phyloP scores from a whole-genome alignment of 768 basidiomycete genomes.

The Psilocybe tampanensis region DNA sequence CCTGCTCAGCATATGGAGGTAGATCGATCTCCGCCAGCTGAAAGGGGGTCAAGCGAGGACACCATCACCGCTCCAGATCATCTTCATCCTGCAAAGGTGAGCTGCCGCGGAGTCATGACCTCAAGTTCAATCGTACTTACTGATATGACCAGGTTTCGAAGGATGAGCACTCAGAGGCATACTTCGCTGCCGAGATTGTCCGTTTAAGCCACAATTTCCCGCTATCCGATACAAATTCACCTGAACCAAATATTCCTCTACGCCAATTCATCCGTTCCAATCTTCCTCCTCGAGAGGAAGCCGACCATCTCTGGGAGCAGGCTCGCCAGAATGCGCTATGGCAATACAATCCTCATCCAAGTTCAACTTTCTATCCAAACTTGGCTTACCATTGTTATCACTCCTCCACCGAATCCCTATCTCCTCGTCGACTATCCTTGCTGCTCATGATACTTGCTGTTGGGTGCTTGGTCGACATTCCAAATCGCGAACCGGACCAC shows the following conservation, averaged over 20 bases:
- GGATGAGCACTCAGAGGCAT: constrained; percentile 26
- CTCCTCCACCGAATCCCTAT: constrained; percentile 50
- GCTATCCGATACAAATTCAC: constrained; percentile 43
- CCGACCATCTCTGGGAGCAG: constrained; percentile 64
- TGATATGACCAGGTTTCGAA: constrained; percentile 13
- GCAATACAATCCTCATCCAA: constrained; percentile 74
- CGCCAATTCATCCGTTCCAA: constrained; percentile 57
- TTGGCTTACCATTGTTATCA: constrained; percentile 67
- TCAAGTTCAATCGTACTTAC: background rate
- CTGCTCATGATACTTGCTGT: constrained; percentile 73
- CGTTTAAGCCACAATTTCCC: constrained; percentile 64
- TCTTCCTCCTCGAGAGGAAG: constrained; percentile 58
- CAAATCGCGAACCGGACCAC: constrained; percentile 43
- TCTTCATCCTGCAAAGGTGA: constrained; percentile 18
- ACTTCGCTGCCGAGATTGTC: constrained; percentile 43
- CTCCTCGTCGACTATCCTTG: constrained; percentile 64
- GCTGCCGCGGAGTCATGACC: background rate
- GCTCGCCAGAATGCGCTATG: constrained; percentile 65
- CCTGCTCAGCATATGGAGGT: constrained; percentile 17
- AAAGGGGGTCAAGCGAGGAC: constrained; percentile 35
- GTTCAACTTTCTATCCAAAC: constrained; percentile 66
- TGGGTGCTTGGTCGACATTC: constrained; percentile 65
- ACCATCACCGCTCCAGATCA: constrained; percentile 24
- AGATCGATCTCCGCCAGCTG: constrained; percentile 16
- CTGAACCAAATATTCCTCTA: constrained; percentile 54